These are phyloP conservation scores for Cryptococcus sp. DNA, from an alignment of 1,284 basidiomycete genomes.

Conservation along the genomic window DNA sequence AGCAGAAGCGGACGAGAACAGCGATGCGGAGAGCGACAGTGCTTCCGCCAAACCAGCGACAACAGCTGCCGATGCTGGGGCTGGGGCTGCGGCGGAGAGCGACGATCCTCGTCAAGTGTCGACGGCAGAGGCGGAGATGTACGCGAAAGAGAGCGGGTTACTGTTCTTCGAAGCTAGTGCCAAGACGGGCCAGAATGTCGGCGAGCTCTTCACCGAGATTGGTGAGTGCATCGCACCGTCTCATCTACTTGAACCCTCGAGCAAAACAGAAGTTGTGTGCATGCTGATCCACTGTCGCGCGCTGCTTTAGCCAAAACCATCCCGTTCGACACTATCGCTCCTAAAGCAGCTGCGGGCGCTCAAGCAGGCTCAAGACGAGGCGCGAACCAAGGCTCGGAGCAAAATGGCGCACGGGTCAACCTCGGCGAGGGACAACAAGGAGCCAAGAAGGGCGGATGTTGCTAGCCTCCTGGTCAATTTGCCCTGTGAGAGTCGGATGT, in stretches of 20 bases:
- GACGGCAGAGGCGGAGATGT: constrained; percentile 91
- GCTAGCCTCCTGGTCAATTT: constrained; percentile 20
- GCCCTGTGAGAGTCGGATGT: not conserved
- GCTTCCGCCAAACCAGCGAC: constrained; percentile 41
- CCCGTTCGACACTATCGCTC: constrained; percentile 89
- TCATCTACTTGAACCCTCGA: constrained; percentile 8
- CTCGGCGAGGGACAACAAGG: constrained; percentile 62
- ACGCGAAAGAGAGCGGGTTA: constrained; percentile 88
- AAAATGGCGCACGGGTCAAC: constrained; percentile 64
- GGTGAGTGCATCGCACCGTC: constrained; percentile 60
- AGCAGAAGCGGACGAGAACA: constrained; percentile 18
- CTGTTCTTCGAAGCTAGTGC: constrained; percentile 98
- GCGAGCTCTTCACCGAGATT: constrained; percentile 98
- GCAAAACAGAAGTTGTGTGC: not conserved
- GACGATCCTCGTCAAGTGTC: constrained; percentile 80
- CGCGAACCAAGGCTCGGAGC: constrained; percentile 62
- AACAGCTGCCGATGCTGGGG: constrained; percentile 68
- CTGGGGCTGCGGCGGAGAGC: constrained; percentile 63
- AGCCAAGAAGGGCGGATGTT: constrained; percentile 52
- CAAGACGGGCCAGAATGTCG: constrained; percentile 95
- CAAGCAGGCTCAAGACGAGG: constrained; percentile 22
- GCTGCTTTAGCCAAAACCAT: constrained; percentile 82
- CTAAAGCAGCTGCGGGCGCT: constrained; percentile 62
- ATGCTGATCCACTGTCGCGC: constrained; percentile 1
- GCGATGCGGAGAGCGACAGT: constrained; percentile 61